phyloP scores from a whole-genome alignment of 2,329 filamentous ascomycete genomes.

The Paecilomyces fulvus region DNA sequence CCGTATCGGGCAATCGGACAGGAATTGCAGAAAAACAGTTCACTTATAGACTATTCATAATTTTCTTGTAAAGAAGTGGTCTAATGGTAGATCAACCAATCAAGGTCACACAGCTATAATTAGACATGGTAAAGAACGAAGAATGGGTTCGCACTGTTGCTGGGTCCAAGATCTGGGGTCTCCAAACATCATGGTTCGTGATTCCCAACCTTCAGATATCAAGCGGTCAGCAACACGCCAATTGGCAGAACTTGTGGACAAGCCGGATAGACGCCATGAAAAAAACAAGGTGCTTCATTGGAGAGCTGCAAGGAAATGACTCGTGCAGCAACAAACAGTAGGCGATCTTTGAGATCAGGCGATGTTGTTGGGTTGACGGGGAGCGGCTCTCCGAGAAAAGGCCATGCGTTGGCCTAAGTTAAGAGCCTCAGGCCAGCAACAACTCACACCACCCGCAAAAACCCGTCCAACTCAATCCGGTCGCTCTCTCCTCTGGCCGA shows the following conservation, averaged over 20 bases:
- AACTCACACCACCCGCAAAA: conserved; percentile 12
- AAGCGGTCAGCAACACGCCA: not conserved
- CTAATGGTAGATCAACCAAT: not conserved
- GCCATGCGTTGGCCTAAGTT: not conserved
- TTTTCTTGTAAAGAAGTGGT: not conserved
- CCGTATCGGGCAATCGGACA: too few relatives aligned
- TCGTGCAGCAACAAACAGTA: not conserved
- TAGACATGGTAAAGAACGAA: not conserved
- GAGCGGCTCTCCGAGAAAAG: not conserved
- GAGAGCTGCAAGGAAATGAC: not conserved
- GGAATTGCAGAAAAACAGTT: too few relatives aligned
- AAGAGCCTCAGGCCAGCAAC: conserved; percentile 4
- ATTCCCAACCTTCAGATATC: not conserved
- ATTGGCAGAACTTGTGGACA: not conserved
- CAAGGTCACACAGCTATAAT: not conserved
- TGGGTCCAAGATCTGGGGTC: not conserved
- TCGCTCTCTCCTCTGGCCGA: not conserved
- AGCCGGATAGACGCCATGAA: not conserved
- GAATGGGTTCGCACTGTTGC: not conserved
- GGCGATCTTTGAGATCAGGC: not conserved
- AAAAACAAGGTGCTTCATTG: not conserved
- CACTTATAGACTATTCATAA: too few relatives aligned
- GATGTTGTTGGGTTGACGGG: not conserved
- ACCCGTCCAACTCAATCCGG: conserved; percentile 4
- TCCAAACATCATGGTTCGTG: not conserved